A percentile compares a stretch with the other conserved stretches of the same genome.
Evolutionary conservation across 805 yeast genomes (phyloP).

Genomic region (Wickerhamiella siamensis): DNA sequence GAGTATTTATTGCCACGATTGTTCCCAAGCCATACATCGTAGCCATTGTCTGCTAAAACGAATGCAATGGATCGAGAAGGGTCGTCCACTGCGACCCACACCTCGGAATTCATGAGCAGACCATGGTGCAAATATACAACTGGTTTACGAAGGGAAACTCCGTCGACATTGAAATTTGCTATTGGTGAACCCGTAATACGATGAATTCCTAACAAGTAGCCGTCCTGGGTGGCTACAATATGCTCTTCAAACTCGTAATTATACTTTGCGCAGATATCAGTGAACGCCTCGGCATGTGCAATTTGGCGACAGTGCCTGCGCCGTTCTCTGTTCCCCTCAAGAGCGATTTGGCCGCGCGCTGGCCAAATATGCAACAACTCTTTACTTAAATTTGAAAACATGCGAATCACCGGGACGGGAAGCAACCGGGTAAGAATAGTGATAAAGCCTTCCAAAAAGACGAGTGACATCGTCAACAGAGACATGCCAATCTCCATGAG

Average conservation of each 20-base stretch:
- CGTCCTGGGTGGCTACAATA: slow-evolving; percentile 62
- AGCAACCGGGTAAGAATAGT: slow-evolving; percentile 15
- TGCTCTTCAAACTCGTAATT: slow-evolving; percentile 66
- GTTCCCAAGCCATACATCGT: slow-evolving; percentile 91
- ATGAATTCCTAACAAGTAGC: slow-evolving; percentile 62
- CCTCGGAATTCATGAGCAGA: slow-evolving; percentile 72
- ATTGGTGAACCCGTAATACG: slow-evolving; percentile 31
- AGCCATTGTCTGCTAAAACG: slow-evolving; percentile 64
- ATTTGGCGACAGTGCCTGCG: slow-evolving; percentile 5
- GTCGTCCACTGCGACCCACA: slow-evolving; percentile 47
- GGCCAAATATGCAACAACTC: slow-evolving; percentile 8
- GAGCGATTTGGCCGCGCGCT: slow-evolving; percentile 6
- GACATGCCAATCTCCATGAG: slow-evolving; percentile 9
- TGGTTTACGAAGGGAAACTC: slow-evolving; percentile 16
- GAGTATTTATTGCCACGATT: slow-evolving; percentile 89
- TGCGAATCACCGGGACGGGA: slow-evolving; percentile 12
- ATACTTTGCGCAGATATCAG: slow-evolving; percentile 50
- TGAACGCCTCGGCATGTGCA: slow-evolving; percentile 27
- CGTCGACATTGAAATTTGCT: background rate
- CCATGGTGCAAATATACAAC: slow-evolving; percentile 87
- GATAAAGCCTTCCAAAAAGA: slow-evolving; percentile 13
- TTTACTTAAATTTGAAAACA: slow-evolving; percentile 7
- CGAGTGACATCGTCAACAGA: slow-evolving; percentile 12
- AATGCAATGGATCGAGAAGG: slow-evolving; percentile 53
- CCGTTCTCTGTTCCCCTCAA: slow-evolving; percentile 7